Evolutionary conservation across 1,284 basidiomycete species (phyloP).

Genomic region (Cutaneotrichosporon sp.): DNA sequence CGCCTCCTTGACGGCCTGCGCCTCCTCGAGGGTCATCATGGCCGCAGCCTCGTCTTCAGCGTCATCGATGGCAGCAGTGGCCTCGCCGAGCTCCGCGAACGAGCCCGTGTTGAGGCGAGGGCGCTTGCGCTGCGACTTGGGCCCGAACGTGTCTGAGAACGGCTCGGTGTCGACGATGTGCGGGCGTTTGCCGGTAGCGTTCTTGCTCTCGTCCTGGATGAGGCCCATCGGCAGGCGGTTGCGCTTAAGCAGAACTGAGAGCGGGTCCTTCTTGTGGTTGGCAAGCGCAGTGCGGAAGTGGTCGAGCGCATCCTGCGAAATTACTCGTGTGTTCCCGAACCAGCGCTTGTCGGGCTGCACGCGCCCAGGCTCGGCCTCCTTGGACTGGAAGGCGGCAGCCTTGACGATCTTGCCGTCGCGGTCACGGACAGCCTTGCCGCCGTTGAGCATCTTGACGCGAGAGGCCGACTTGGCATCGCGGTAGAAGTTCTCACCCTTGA

Average conservation of each 20-base stretch:
- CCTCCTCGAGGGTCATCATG: conserved; percentile 26
- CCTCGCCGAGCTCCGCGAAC: conserved; percentile 79
- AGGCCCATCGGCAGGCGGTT: conserved; percentile 95
- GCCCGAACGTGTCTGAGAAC: conserved; percentile 87
- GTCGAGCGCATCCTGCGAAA: conserved; percentile 91
- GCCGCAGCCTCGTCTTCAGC: conserved; percentile 21
- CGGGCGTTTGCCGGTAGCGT: conserved; percentile 73
- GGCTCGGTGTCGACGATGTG: conserved; percentile 94
- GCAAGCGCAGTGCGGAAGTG: conserved; percentile 86
- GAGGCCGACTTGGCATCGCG: conserved; percentile 82
- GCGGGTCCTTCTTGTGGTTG: conserved; percentile 83
- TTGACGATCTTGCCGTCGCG: conserved; percentile 84
- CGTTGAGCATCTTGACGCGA: conserved; percentile 83
- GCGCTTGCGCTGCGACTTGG: conserved; percentile 86
- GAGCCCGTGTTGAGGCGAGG: conserved; percentile 78
- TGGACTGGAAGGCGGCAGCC: conserved; percentile 89
- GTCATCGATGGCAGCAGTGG: conserved; percentile 57
- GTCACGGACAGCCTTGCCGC: conserved; percentile 84
- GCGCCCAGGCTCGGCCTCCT: conserved; percentile 78
- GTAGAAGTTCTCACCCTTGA: conserved; percentile 72
- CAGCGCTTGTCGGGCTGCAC: conserved; percentile 82
- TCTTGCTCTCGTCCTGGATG: conserved; percentile 77
- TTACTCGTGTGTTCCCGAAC: conserved; percentile 98
- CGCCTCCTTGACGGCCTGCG: conserved; percentile 42
- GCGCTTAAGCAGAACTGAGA: conserved; percentile 82